Evolutionary conservation across 1,139 yeast species (phyloP).

Genomic region (Hemisphaericaspora xylanilytica): DNA sequence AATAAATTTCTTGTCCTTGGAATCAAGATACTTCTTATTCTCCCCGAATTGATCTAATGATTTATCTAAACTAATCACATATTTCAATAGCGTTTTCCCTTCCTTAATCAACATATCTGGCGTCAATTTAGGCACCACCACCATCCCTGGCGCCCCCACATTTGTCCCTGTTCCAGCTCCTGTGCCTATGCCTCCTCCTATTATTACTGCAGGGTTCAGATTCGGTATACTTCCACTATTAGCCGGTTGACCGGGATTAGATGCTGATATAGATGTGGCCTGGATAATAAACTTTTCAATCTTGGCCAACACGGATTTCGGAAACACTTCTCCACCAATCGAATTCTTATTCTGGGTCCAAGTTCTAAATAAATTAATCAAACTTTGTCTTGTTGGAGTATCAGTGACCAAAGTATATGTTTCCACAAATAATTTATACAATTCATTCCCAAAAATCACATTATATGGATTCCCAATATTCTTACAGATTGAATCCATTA

Average conservation of each 20-base stretch:
- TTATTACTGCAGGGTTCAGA: too few relatives aligned
- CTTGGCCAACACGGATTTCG: constrained; percentile 25
- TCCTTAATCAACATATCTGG: constrained; percentile 35
- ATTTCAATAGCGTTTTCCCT: constrained; percentile 31
- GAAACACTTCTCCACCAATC: constrained; percentile 39
- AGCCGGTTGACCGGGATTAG: not conserved
- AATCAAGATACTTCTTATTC: constrained; percentile 9
- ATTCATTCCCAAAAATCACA: constrained; percentile 32
- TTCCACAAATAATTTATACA: constrained; percentile 37
- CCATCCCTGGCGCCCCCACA: not conserved
- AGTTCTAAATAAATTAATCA: constrained; percentile 32
- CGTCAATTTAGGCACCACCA: constrained; percentile 11
- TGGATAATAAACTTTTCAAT: constrained; percentile 42
- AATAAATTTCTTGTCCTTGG: constrained; percentile 13
- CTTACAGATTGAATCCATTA: constrained; percentile 44
- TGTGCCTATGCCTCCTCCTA: not conserved
- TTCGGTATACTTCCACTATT: constrained; percentile 1
- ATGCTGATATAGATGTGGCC: constrained; percentile 25
- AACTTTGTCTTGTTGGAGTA: constrained; percentile 24
- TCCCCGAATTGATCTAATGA: constrained; percentile 17
- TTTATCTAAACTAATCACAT: constrained; percentile 24
- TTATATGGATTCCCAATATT: constrained; percentile 47
- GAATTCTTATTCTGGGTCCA: constrained; percentile 36
- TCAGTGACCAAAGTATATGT: constrained; percentile 41
- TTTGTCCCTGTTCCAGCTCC: not conserved